Conservation (phyloP, 192 early-diverging fungal genomes). For the Backusella macrospora region DNA sequence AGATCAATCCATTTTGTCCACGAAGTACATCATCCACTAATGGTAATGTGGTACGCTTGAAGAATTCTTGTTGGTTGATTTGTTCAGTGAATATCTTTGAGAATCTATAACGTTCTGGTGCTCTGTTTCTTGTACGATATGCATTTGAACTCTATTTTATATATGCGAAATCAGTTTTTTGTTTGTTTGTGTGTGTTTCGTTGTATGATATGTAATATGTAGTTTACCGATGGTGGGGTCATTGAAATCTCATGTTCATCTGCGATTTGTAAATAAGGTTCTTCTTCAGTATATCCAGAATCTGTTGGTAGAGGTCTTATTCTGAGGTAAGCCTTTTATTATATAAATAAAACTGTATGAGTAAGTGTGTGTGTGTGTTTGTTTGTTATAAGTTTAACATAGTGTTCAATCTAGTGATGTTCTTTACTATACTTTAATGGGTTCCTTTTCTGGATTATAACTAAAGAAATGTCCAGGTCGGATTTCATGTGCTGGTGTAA, state of each 20-base stretch:
- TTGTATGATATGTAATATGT: background rate
- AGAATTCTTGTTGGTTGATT: constrained; percentile 53
- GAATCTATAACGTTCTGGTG: constrained; percentile 55
- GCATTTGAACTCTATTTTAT: constrained; percentile 33
- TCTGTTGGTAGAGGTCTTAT: constrained; percentile 30
- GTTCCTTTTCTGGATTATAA: constrained; percentile 46
- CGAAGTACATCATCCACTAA: constrained; percentile 55
- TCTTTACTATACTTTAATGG: constrained; percentile 30
- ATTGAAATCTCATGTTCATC: constrained; percentile 45
- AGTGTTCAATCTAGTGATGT: background rate
- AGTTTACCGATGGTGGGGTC: constrained; percentile 44
- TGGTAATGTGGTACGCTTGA: constrained; percentile 59
- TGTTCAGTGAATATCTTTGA: constrained; percentile 56
- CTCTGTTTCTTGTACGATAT: constrained; percentile 34
- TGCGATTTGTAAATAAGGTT: constrained; percentile 43
- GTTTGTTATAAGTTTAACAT: background rate
- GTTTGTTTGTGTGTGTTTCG: background rate
- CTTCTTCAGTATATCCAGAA: background rate
- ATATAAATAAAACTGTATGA: no score
- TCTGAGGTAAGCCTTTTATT: constrained; percentile 35
- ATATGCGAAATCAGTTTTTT: background rate
- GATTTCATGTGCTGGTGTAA: background rate
- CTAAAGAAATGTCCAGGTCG: constrained; percentile 25
- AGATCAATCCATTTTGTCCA: constrained; percentile 65
- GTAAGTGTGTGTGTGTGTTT: background rate